These are phyloP conservation scores for Nakazawaea laoshanensis DNA, from an alignment of 805 yeast genomes.

Conservation along the genomic window DNA sequence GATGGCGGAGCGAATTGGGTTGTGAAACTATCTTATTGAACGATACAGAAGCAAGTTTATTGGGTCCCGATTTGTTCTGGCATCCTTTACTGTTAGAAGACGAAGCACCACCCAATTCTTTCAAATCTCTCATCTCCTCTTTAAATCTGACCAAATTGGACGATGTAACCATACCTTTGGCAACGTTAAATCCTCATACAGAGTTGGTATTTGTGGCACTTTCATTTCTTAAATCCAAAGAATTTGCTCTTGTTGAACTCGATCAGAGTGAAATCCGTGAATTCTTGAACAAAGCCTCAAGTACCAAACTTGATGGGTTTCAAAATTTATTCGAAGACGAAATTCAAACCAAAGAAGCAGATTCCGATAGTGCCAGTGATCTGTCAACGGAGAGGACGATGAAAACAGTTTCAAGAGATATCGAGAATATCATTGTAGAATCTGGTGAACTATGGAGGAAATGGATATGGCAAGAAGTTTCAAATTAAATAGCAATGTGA, in stretches of 20 bases:
- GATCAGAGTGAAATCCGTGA: constrained; percentile 88
- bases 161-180: constrained; percentile 33
- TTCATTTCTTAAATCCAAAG: constrained; percentile 75
- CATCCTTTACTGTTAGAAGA: constrained; percentile 22
- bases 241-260: constrained; percentile 69
- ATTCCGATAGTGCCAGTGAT: too few relatives aligned
- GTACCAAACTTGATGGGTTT: constrained; percentile 29
- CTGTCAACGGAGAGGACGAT: neutral
- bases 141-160: constrained; percentile 7
- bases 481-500: too few relatives aligned
- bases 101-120: constrained; percentile 5
- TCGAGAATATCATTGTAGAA: constrained; percentile 64
- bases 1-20: constrained; percentile 48
- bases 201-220: constrained; percentile 69
- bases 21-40: constrained; percentile 12
- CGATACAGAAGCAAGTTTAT: constrained; percentile 15
- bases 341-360: constrained; percentile 9
- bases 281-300: constrained; percentile 51
- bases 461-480: constrained; percentile 54
- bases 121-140: constrained; percentile 11
- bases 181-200: constrained; percentile 64
- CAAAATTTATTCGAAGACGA: constrained; percentile 19
- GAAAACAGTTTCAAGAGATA: constrained; percentile 29
- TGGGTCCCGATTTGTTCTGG: constrained; percentile 64
- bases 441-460: constrained; percentile 88